Base-by-base conservation (phyloP, 1,284 basidiomycete genomes). In the Ceratobasidium sp. region DNA sequence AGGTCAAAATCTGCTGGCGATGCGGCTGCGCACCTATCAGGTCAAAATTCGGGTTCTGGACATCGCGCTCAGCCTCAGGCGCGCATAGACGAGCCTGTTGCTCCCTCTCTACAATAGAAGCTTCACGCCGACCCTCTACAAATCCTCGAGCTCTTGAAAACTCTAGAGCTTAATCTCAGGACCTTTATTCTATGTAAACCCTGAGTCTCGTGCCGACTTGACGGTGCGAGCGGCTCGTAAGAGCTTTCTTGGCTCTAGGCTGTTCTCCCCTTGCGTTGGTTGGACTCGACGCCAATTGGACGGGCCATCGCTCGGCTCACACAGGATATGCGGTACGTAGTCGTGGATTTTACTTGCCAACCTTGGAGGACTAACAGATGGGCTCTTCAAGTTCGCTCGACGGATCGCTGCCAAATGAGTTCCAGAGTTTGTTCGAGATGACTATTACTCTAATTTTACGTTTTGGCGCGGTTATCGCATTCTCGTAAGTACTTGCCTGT, bases 231-330 rank as follows among this genome's bases (percentile, higher is more conserved):
- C 6, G 4, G 55, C 55, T 30, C 55, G 55, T 4, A 11, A 18
- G n/a, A 18, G 13, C 3, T 57, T 38, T 35, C 4, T 57, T 0
- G 26, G 32, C n/a, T 14, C 30, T 30, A n/a, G 18, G 26, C 16
- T 30, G 55, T 38, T 57, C 32, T 18, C 55, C n/a, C 80, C 61
- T 76, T 81, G 73, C 78, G 87, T 79, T 88, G 86, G 83, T 79
- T 89, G 9, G 88, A 89, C 76, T 83, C 81, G 23, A 88, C 87
- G 1, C 88, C 88, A 0, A 84, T 85, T 0, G 86, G 87, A n/a
- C 83, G 88, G 35, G 84, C 89, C 76, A 85, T 88, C 73, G 81
- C 86, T 55, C 83, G 88, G 46, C 88, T 88, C 78, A 88, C 88
- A 1, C 85, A 87, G 67, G 88, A 89, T 76, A 87, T 88, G 6